Evolutionary conservation across 345 rosid species (phyloP).

Genomic region (Gossypium thurberi): DNA sequence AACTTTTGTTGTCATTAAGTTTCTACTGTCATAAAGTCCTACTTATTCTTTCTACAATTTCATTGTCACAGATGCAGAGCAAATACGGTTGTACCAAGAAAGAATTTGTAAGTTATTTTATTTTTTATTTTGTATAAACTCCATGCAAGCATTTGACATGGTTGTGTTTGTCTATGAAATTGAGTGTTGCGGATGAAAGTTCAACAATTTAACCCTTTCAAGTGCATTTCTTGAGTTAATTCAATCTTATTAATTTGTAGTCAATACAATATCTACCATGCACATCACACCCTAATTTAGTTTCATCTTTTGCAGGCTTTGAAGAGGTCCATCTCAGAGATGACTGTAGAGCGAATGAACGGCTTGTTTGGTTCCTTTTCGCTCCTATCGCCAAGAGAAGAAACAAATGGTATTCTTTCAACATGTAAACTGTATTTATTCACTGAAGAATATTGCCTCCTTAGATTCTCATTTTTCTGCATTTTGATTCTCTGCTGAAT

Average conservation of each 20-base stretch:
- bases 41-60: constrained; percentile 19
- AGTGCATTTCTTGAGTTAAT: constrained; percentile 1
- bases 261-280: background rate
- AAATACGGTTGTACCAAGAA: constrained; percentile 70
- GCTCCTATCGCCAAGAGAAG: constrained; percentile 43
- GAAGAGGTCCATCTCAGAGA: constrained; percentile 73
- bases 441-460: background rate
- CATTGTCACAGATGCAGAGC: constrained; percentile 65
- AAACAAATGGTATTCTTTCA: constrained; percentile 41
- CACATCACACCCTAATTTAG: constrained; percentile 9
- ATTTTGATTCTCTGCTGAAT: background rate
- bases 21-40: background rate
- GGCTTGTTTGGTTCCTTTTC: constrained; percentile 69
- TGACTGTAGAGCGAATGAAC: constrained; percentile 65
- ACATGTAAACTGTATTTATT: background rate
- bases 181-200: background rate
- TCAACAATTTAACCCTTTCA: constrained; percentile 5
- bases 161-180: background rate
- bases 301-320: constrained; percentile 40
- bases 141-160: background rate
- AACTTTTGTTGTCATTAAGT: background rate
- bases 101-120: constrained; percentile 52
- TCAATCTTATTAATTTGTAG: constrained; percentile 8
- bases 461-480: background rate
- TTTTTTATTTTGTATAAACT: background rate